Percentiles rank a stretch among this genome's conserved stretches.
Evolutionary conservation across 495 filamentous ascomycete genomes (phyloP).

Genomic region (Tuber brumale): DNA sequence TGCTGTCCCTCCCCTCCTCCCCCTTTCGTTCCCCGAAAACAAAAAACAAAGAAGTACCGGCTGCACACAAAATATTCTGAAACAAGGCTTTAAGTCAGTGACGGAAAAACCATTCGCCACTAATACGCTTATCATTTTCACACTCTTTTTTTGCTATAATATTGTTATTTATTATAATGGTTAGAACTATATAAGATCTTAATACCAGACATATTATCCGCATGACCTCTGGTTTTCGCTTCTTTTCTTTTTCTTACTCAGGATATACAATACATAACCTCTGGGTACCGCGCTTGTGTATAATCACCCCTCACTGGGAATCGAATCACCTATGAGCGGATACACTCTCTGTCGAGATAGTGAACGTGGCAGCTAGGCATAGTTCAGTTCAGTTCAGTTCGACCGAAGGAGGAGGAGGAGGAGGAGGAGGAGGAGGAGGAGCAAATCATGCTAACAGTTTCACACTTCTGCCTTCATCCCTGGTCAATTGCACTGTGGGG

Average conservation of each 20-base stretch:
- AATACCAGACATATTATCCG: neutral
- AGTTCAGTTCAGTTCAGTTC: neutral
- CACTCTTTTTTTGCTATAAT: neutral
- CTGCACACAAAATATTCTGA: neutral
- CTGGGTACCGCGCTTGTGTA: neutral
- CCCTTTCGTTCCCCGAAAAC: neutral
- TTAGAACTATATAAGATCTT: neutral
- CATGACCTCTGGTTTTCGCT: neutral
- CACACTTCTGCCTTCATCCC: neutral
- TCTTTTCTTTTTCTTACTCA: neutral
- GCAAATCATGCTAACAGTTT: neutral
- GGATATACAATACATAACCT: neutral
- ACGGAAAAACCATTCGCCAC: neutral
- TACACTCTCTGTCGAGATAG: neutral
- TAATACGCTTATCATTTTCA: neutral
- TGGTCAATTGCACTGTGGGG: neutral
- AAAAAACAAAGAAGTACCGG: neutral
- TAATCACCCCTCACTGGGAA: neutral
- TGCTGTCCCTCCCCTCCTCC: neutral
- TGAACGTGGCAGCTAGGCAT: neutral
- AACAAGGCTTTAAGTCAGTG: neutral
- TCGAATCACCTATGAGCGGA: neutral
- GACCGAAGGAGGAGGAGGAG: neutral
- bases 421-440: neutral
- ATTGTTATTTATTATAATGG: neutral